Base-by-base conservation (phyloP, 768 basidiomycete genomes). In the Clitopilus passeckerianus region DNA sequence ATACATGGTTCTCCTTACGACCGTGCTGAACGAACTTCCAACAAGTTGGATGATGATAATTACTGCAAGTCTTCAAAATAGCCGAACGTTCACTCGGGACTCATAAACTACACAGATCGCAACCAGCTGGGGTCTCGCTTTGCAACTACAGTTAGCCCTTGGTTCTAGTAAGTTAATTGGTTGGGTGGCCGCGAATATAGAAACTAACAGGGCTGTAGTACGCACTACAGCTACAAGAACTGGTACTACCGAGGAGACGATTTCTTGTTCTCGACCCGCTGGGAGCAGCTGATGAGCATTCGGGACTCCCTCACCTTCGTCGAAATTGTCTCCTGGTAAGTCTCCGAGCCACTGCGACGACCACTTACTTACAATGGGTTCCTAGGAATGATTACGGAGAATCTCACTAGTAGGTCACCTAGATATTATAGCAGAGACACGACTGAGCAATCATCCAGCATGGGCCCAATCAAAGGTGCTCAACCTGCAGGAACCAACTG, bases 311-410 rank as follows among this genome's bases (percentile, higher is more conserved):
- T 82, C 12, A 76, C 74, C 0, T 81, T 88, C 64, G 79, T 87
- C 37, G 87, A 91, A 73, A 80, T 91, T 73, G 74, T 85, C 44
- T 89, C 84, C 54, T 92, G 88, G 89, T 80, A 62, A 35, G 72
- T 10, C 34, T 52, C 56, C 27, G 9, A 46, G 16, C 35, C 24
- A 18, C 30, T 23, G 15, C 30, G 10, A 9, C n/a, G n/a, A 34
- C 53, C 1, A 34, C 6, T 52, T 1, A 23, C 33, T 58, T 34
- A 54, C 37, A 30, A 46, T 52, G 34, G 24, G 24, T 52, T 46
- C 23, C 7, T 46, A 82, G 81, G 80, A 92, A 92, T 72, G 87
- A 91, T 68, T 91, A 78, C 63, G 89, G 89, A 63, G 90, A 92
- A 74, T 87, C 87, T 0, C 82, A 86, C 66, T 90, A 92, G 80